Evolutionary conservation across 1,284 basidiomycete genomes (phyloP).

Genomic region (Singerocomus inundabilis): DNA sequence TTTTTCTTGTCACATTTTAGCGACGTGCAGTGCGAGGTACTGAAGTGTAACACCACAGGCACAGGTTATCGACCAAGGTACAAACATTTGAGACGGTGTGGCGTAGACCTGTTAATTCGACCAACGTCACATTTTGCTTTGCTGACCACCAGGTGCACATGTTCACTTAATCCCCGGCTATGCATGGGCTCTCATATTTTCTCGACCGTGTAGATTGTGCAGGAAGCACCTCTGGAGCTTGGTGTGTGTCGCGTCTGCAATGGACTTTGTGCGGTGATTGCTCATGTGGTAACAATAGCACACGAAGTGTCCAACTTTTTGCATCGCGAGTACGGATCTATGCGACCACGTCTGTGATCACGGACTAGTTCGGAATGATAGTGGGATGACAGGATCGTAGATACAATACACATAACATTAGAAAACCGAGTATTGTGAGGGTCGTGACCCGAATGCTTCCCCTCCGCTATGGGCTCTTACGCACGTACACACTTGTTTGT

Average conservation of each 20-base stretch:
- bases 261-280: background rate
- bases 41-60: background rate
- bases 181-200: constrained; percentile 7
- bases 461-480: no score
- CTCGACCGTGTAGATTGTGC: constrained; percentile 39
- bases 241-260: constrained; percentile 28
- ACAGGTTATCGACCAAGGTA: constrained; percentile 40
- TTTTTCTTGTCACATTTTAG: background rate
- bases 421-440: no score
- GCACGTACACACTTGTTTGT: no score
- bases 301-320: constrained; percentile 29
- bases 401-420: no score
- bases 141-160: constrained; percentile 64
- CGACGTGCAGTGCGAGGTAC: background rate
- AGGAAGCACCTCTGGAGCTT: constrained; percentile 44
- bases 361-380: background rate
- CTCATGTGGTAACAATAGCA: constrained; percentile 14
- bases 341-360: constrained; percentile 13
- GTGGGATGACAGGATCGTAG: background rate
- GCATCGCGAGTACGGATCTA: constrained; percentile 9
- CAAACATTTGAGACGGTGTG: constrained; percentile 50
- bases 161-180: constrained; percentile 1
- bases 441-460: no score
- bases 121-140: constrained; percentile 52
- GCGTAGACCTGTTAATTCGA: constrained; percentile 57